phyloP scores from a whole-genome alignment of 306 rosid genomes.

The barrel medic (Medicago truncatula) region MtrunA17r5.0-ANR NC_053047.1:36543501-36544000 shows the following conservation, averaged over 20 bases:
- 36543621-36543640: slow-evolving; percentile 3
- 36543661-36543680: slow-evolving; percentile 10
- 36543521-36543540: not conserved
- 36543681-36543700: not conserved
- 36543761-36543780: slow-evolving; percentile 47
- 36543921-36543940: not conserved
- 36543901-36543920: not conserved
- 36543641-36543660: slow-evolving; percentile 21
- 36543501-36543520: not conserved
- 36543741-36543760: not conserved
- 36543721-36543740: slow-evolving; percentile 27
- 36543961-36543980: not conserved
- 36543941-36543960: not conserved
- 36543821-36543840: slow-evolving; percentile 95
- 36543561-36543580: not conserved
- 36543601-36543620: not conserved
- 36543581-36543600: slow-evolving; percentile 7
- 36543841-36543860: slow-evolving; percentile 56
- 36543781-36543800: slow-evolving; percentile 99
- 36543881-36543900: slow-evolving; percentile 7
- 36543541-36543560: slow-evolving; percentile 6
- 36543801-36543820: slow-evolving; percentile 96
- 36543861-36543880: slow-evolving; percentile 25
- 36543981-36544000: not conserved
- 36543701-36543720: not conserved